Percentiles rank a stretch among this genome's conserved stretches.
Evolutionary conservation across 768 basidiomycete genomes (phyloP).

Genomic region (Chalciporus chontae): DNA sequence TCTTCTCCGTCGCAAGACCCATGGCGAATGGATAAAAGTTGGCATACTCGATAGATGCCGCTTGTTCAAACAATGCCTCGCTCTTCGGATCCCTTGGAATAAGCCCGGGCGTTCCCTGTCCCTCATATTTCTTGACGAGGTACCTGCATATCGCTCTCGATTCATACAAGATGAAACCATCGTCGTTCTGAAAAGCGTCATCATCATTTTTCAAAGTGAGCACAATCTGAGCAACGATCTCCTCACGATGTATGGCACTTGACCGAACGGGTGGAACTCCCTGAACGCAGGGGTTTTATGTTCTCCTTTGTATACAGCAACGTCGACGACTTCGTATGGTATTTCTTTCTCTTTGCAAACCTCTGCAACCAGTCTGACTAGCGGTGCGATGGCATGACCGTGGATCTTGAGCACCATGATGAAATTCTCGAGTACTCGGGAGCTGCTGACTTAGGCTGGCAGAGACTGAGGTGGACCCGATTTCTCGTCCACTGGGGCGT

Average conservation of each 20-base stretch:
- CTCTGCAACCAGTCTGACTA: constrained; percentile 38
- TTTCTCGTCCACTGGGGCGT: background rate
- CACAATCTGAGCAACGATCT: background rate
- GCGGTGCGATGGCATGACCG: constrained; percentile 35
- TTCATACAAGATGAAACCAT: constrained; percentile 30
- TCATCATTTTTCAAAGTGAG: background rate
- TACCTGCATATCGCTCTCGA: constrained; percentile 31
- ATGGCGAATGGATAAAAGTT: constrained; percentile 51
- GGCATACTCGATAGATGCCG: constrained; percentile 16
- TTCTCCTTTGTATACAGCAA: constrained; percentile 33
- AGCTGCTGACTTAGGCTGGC: background rate
- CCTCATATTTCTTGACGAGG: constrained; percentile 26
- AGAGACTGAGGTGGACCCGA: background rate
- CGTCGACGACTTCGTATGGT: constrained; percentile 34
- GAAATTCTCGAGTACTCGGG: background rate
- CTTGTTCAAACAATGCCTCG: constrained; percentile 23
- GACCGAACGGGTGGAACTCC: constrained; percentile 37
- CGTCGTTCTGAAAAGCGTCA: constrained; percentile 28
- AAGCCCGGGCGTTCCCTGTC: constrained; percentile 20
- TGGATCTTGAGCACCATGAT: constrained; percentile 46
- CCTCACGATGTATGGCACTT: constrained; percentile 33
- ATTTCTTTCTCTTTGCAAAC: constrained; percentile 39
- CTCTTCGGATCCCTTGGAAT: constrained; percentile 11
- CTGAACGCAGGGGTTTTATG: constrained; percentile 34
- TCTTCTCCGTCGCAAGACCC: constrained; percentile 42